Evolutionary conservation across 1,139 yeast genomes (phyloP), one percentile per base, ranked within the genome.

Genomic region (Sugiyamaella xylanicola): DNA sequence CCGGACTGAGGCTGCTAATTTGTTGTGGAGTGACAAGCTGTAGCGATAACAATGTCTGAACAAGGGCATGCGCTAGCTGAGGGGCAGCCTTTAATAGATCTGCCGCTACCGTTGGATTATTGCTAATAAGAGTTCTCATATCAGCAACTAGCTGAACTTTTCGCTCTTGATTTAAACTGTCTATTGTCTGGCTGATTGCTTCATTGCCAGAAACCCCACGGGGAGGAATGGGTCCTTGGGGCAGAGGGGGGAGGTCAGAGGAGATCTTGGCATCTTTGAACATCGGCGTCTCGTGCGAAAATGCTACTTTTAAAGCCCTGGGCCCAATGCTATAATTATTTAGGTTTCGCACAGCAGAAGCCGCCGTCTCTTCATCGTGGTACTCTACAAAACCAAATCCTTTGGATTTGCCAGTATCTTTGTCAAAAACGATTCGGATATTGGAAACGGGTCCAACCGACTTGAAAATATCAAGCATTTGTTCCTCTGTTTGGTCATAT

Each of bases 341-440:
- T 63, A 92, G 75, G 72, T 92, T 93, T 57, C 98, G 77, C 17
- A 91, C 96, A 0, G 98, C 98, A 15, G 95, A 85, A 1, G 89
- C 85, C 1, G 97, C 97, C 0, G 97, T 87, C 63, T 88, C 96
- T 4, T 66, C 62, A 55, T 73, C 92, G 51, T 79, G 81, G 68
- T 87, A 92, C 63, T 87, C 92, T 19, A 92, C 86, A 64, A 87
- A 88, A 2, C 96, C 97, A 70, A 83, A 89, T 0, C 98, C 98
- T 70, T 87, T 90, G 16, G 96, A 88, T 43, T 50, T 87, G 2
- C 98, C 98, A 0, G 96, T 90, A 56, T 85, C 84, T 45, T 88
- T 86, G 70, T 92, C 98, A 68, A 92, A 89, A 68, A 89, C 79
- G 65, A 92, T 78, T 68, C 86, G 85, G 60, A 90, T 76, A 59